Percentiles rank a stretch among this genome's conserved stretches.
Conservation (phyloP, 257 asterid species). For the Anisodus acutangulus region DNA sequence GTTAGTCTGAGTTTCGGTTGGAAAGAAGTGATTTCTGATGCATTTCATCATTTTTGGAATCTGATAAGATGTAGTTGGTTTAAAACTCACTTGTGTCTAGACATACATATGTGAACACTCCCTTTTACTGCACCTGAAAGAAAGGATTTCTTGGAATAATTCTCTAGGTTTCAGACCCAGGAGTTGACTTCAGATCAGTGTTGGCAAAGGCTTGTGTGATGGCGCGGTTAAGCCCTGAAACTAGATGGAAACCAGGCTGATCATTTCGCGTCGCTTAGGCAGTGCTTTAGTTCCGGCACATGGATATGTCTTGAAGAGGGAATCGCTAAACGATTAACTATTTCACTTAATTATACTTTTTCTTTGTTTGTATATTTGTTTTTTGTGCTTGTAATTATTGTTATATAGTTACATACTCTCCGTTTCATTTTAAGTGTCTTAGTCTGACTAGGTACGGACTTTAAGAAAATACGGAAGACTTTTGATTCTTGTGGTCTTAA, state of each 20-base stretch:
- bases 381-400: background rate
- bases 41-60: background rate
- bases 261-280: background rate
- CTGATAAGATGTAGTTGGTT: constrained; percentile 3
- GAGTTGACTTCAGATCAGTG: background rate
- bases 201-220: background rate
- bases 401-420: background rate
- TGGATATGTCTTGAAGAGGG: background rate
- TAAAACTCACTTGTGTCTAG: background rate
- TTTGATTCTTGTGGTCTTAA: no score
- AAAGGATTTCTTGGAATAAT: background rate
- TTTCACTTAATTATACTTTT: background rate
- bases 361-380: background rate
- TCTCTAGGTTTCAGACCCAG: constrained; percentile 8
- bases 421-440: no score
- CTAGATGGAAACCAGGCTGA: background rate
- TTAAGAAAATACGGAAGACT: no score
- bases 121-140: background rate
- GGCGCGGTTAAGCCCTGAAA: background rate
- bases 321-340: background rate
- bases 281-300: background rate
- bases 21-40: background rate
- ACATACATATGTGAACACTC: background rate
- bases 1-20: background rate
- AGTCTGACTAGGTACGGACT: no score